phyloP scores from a whole-genome alignment of 2,329 filamentous ascomycete genomes.

The Hymenotorrendiella dingleyae region DNA sequence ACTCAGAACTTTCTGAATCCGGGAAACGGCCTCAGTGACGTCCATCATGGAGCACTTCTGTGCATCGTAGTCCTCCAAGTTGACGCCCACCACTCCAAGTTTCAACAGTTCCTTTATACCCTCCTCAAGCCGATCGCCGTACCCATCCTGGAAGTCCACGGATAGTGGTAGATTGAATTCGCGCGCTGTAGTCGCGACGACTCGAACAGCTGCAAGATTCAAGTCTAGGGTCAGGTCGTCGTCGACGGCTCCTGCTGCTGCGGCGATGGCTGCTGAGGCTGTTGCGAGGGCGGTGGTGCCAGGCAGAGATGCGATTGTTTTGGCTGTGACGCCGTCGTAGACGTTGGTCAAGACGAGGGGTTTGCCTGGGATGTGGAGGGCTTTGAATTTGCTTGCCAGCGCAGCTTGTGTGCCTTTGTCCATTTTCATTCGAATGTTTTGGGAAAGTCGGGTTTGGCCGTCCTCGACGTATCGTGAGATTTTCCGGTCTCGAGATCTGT shows the following conservation, averaged over 20 bases:
- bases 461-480: no score
- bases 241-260: conserved; percentile 39
- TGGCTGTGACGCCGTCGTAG: conserved; percentile 47
- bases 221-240: conserved; percentile 43
- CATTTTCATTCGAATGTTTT: no score
- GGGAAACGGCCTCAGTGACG: conserved; percentile 41
- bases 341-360: conserved; percentile 51
- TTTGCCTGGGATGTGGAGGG: conserved; percentile 44
- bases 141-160: conserved; percentile 57
- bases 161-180: conserved; percentile 43
- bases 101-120: conserved; percentile 41
- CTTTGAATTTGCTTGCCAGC: conserved; percentile 31
- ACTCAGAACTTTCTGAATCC: conserved; percentile 39
- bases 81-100: conserved; percentile 49
- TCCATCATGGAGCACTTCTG: conserved; percentile 26
- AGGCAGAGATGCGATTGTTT: conserved; percentile 37
- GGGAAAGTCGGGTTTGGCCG: no score
- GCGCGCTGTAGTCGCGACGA: conserved; percentile 37
- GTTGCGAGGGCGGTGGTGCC: conserved; percentile 19
- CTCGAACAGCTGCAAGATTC: conserved; percentile 43
- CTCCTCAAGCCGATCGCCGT: conserved; percentile 41
- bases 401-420: no score
- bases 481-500: no score
- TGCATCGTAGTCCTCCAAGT: conserved; percentile 49
- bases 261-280: conserved; percentile 43